Evolutionary conservation across 768 basidiomycete species (phyloP).

Genomic region (Leccinellum albellum): DNA sequence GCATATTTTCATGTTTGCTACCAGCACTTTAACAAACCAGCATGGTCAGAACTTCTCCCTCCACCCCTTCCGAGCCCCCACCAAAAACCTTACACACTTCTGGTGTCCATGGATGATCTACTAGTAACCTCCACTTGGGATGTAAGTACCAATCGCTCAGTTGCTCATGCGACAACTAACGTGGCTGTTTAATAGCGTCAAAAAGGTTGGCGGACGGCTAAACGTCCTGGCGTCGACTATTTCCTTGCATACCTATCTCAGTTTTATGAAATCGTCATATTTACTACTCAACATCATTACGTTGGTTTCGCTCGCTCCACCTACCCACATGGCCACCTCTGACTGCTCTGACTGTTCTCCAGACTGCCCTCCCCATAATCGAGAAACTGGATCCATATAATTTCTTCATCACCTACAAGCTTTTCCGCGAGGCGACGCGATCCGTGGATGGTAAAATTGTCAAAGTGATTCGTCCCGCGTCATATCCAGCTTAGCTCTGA

Average conservation of each 20-base stretch:
- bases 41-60: slow-evolving; percentile 89
- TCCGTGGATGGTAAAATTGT: slow-evolving; percentile 78
- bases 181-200: slow-evolving; percentile 56
- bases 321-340: neutral
- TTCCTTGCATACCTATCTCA: slow-evolving; percentile 96
- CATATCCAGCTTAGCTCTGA: neutral
- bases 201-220: slow-evolving; percentile 95
- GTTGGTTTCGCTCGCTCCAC: slow-evolving; percentile 45
- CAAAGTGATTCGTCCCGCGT: slow-evolving; percentile 50
- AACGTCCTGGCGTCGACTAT: slow-evolving; percentile 96
- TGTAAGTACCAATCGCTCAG: slow-evolving; percentile 45
- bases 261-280: slow-evolving; percentile 97
- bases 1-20: neutral
- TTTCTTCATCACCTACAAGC: slow-evolving; percentile 81
- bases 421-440: slow-evolving; percentile 91
- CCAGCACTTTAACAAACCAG: slow-evolving; percentile 87
- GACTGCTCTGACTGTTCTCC: neutral
- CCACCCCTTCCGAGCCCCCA: slow-evolving; percentile 78
- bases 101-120: slow-evolving; percentile 89
- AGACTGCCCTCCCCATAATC: slow-evolving; percentile 86
- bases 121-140: slow-evolving; percentile 93
- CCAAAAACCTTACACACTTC: slow-evolving; percentile 87
- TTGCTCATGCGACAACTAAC: neutral
- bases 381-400: slow-evolving; percentile 94
- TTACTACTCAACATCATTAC: slow-evolving; percentile 86